phyloP scores from a whole-genome alignment of 148 eudicot genomes.

The Mesembryanthemum crystallinum region DNA sequence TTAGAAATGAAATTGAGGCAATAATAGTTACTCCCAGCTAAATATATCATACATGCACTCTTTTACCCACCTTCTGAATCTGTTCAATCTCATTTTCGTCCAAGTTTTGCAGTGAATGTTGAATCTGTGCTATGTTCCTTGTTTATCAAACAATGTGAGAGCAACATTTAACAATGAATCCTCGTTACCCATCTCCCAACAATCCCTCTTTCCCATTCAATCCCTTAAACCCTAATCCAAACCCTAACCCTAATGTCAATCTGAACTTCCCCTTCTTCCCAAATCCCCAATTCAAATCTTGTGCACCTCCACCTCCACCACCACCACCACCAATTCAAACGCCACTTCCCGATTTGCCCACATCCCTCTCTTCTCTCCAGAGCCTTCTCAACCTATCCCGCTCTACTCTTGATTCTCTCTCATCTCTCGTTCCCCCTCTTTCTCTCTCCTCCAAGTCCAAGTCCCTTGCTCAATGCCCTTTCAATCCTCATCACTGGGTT shows the following conservation, averaged over 20 bases:
- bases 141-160: not conserved
- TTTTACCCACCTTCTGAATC: not conserved
- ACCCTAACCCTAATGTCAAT: constrained; percentile 31
- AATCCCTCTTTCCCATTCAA: constrained; percentile 12
- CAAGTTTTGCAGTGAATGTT: not conserved
- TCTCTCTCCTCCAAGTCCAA: constrained; percentile 34
- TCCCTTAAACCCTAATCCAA: constrained; percentile 31
- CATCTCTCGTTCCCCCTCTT: constrained; percentile 32
- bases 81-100: not conserved
- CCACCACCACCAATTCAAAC: constrained; percentile 18
- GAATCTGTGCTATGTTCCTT: not conserved
- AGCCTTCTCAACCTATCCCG: constrained; percentile 30
- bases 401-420: constrained; percentile 37
- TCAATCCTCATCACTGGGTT: constrained; percentile 56
- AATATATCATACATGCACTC: not conserved
- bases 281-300: constrained; percentile 28
- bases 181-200: constrained; percentile 19
- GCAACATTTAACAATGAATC: constrained; percentile 19
- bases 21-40: too few relatives aligned
- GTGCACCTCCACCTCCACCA: constrained; percentile 3
- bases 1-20: not conserved
- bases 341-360: constrained; percentile 27
- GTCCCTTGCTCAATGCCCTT: constrained; percentile 45
- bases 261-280: not conserved
- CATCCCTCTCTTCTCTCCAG: constrained; percentile 29